Base-by-base conservation (phyloP, 331 rosid species). In the Rosa hybrid region DNA sequence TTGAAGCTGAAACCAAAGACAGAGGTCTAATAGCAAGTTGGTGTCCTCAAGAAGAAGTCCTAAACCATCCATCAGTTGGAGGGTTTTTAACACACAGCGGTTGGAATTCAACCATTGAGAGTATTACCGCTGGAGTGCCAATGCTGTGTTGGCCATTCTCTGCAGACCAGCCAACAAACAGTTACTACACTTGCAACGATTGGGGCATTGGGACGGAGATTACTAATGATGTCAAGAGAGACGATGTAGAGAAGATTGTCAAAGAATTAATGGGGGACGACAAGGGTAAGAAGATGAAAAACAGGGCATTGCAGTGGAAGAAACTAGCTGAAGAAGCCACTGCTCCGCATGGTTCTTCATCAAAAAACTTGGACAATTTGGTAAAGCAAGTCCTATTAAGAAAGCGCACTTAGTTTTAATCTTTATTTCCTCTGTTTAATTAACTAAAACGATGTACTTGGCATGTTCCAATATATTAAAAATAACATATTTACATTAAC, bases 131-230 rank as follows among this genome's bases (percentile, higher is more conserved):
- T 30, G 42, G 70, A 64, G 70, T 64, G 38, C 70, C 44, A 2
- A 30, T 64, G 70, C 44, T 64, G 70, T 64, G 70, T 64, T 64
- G 44, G 44, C 44, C 70, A 64, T 64, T 64, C 70, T 12, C 1
- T 64, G 42, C 20, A 30, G 45, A 64, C 70, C 70, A 64, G 70
- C 70, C 14, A 64, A 64, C 11, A 64, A 64, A 64, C 70, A 64
- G 44, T 64, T 64, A 64, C 12, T 59, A n/a, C 70, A 12, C 11
- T 64, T 64, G 70, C 70, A 30, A 25, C 7, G 42, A 64, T 1
- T 64, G 70, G 70, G 21, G 44, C 3, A 64, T 64, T 14, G 70
- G 70, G 4, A 64, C 14, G 70, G 70, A 64, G 20, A 64, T 64
- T 11, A 3, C 2, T 3, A 27, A 7, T 14, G 70, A 64, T 30